Base-by-base conservation (phyloP, 306 rosid genomes). In the Gastrolobium bilobum region DNA sequence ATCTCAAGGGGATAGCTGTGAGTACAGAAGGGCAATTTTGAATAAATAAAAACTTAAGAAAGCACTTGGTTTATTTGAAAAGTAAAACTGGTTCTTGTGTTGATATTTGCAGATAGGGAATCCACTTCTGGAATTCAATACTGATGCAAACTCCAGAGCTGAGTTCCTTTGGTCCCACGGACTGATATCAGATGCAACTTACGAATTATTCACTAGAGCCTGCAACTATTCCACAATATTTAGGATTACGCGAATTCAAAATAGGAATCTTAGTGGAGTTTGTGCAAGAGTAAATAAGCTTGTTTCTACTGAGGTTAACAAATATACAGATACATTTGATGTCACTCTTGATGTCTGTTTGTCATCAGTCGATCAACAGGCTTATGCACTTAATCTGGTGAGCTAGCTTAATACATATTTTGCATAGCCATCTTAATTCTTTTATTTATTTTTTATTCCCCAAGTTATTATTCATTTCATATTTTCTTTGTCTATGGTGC, bases 1-100 rank as follows among this genome's bases (percentile, higher is more conserved):
- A 84, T 62, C 87, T 91, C 69, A 91, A 84, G 62, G 93, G 92
- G 48, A 79, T 91, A 83, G 97, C 92, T 0, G 93, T 91, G 81
- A 91, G 90, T 71, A 37, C 33, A 38, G 3, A 44, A 4, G 8
- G 31, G 26, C 26, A 20, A 20, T 20, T 20, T 20, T 20, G 5
- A 54, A 76, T 34, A 59, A 30, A 2, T 33, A 46, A 0, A 0
- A 60, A 2, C 3, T 50, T 6, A 11, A 14, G 0, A 51, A 29
- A 29, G 1, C 1, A 3, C 59, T 10, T 42, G 35, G 6, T 74
- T 34, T 5, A 42, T 50, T 4, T 58, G 43, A 6, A 1, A 39
- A 3, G 30, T 11, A 33, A 34, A 44, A 66, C 11, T 37, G 13
- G 39, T 7, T 54, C 35, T 4, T 9, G 53, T 30, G 61, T 4